Evolutionary conservation across 768 basidiomycete genomes (phyloP), one percentile per base, ranked within the genome.

Genomic region (Tephrocybe rancida): DNA sequence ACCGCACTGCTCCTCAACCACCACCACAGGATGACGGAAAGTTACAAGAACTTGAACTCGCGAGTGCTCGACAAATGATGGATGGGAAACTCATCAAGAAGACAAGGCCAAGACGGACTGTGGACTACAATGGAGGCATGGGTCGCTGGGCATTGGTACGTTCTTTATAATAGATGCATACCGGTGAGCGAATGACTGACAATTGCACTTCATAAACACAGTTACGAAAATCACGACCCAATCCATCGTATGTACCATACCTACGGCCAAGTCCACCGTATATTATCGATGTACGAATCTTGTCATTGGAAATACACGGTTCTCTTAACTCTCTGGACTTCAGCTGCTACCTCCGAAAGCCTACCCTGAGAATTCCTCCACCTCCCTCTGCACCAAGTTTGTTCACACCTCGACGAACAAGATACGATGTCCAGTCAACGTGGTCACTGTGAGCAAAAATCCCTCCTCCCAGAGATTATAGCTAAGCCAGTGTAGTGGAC

Each of bases 331-430:
- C 21, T 53, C 22, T 24, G 44, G 32, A 42, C 48, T 46, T 38
- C 68, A 98, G 96, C 80, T 98, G n/a, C 77, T 98, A 43, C 96
- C 95, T 1, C 89, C 97, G 1, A 86, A 88, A 69, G 95, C 94
- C 25, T 98, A 98, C 70, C 87, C 90, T 14, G 83, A 86, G 48
- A 98, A 98, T 67, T 80, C 89, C 3, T 92, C 95, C 5, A 96
- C 92, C 0, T 98, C 96, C 0, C 75, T 98, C 50, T 98, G 95
- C 68, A 95, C 95, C 39, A 95, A 97, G 68, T 98, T 97, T 61
- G 88, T 98, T 9, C 97, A 99, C 68, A 98, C 96, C 0, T 97
- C 95, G 14, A 98, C 95, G 37, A 99, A 99, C 78, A 99, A 99
- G 71, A 93, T 98, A 57, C 82, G 95, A 49, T 97, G 94, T 76